A percentile compares a stretch with the other conserved stretches of the same genome.
phyloP scores from a whole-genome alignment of 2,329 filamentous ascomycete genomes.

The Ceratocystis eucalypticola region DNA sequence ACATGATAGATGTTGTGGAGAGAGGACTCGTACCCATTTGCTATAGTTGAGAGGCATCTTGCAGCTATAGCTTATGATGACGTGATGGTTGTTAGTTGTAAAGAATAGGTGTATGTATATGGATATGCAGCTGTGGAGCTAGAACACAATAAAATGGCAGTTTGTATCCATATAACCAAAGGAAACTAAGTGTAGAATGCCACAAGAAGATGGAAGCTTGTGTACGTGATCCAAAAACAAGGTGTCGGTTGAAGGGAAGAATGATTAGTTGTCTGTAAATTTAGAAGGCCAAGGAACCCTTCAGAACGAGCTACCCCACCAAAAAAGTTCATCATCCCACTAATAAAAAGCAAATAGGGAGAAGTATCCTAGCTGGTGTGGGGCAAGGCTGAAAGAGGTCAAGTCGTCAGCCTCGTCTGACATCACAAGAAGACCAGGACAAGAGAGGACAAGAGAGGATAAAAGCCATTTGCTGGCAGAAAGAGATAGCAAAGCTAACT shows the following conservation, averaged over 20 bases:
- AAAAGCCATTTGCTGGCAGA: not conserved
- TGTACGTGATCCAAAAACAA: not conserved
- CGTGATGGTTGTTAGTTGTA: conserved; percentile 19
- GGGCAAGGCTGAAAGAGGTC: not conserved
- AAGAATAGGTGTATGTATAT: conserved; percentile 18
- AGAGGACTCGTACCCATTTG: conserved; percentile 46
- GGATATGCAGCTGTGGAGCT: not conserved
- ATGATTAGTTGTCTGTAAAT: not conserved
- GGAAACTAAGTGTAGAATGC: not conserved
- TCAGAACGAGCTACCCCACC: conserved; percentile 6
- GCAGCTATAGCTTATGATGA: conserved; percentile 23
- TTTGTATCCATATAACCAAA: not conserved
- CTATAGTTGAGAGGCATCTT: conserved; percentile 46
- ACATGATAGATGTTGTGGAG: not conserved
- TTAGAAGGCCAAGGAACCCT: conserved; percentile 9
- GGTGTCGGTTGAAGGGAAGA: not conserved
- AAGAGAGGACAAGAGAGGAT: not conserved
- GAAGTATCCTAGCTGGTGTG: not conserved
- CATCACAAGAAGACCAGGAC: not conserved
- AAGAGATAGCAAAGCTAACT: not conserved
- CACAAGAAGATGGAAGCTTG: not conserved
- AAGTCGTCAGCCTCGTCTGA: conserved; percentile 5
- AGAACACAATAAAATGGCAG: not conserved
- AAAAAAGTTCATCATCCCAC: not conserved
- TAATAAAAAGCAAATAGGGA: not conserved